Evolutionary conservation across 768 basidiomycete genomes (phyloP).

Genomic region (Thelephora aurantiotincta): DNA sequence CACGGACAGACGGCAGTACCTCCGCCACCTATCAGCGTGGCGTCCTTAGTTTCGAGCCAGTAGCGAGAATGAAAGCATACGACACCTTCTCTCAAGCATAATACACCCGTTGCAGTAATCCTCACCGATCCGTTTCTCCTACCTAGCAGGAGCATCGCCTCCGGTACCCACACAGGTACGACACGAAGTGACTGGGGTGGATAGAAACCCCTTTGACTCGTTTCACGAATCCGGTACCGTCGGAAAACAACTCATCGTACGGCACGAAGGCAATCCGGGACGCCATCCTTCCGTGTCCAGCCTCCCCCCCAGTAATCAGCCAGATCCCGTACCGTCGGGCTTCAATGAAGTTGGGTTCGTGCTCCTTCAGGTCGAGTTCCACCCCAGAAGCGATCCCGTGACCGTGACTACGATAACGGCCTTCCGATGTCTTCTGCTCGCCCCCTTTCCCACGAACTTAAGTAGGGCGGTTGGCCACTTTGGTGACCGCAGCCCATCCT

Average conservation of each 20-base stretch:
- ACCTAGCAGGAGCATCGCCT: neutral
- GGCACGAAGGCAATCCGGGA: conserved; percentile 32
- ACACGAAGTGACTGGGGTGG: too few species aligned
- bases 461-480: neutral
- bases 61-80: conserved; percentile 46
- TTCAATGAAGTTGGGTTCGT: conserved; percentile 41
- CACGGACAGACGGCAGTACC: conserved; percentile 27
- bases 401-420: conserved; percentile 41
- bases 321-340: conserved; percentile 34
- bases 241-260: conserved; percentile 32
- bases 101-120: conserved; percentile 28
- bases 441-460: neutral
- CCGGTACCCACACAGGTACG: conserved; percentile 4
- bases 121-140: conserved; percentile 5
- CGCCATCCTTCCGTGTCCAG: conserved; percentile 32
- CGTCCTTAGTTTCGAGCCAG: conserved; percentile 29
- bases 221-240: conserved; percentile 27
- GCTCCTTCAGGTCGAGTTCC: conserved; percentile 30
- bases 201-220: conserved; percentile 25
- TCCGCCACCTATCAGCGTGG: conserved; percentile 23
- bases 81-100: conserved; percentile 31
- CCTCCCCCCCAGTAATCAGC: conserved; percentile 37
- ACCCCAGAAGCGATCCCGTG: conserved; percentile 29
- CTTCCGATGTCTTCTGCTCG: conserved; percentile 9
- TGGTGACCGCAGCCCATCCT: too few species aligned